These are phyloP conservation scores for Jaltomata sinuosa DNA, from an alignment of 257 asterid species.

Conservation along the genomic window DNA sequence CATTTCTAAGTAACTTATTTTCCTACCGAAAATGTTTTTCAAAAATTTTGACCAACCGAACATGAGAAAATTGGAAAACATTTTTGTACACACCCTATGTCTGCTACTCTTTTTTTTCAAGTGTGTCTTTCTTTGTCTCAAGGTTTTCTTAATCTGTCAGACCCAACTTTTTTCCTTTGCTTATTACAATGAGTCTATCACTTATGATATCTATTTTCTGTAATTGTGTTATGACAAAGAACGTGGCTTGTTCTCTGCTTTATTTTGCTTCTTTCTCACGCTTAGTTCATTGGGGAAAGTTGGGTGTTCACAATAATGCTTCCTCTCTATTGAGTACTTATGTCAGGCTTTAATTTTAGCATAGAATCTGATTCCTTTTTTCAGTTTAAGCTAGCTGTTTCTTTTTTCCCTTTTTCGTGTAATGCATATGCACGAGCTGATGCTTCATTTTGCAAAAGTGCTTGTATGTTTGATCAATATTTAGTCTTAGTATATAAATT, in stretches of 20 bases:
- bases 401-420: slow-evolving; percentile 1
- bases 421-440: background rate
- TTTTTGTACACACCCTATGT: background rate
- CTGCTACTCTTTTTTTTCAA: background rate
- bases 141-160: background rate
- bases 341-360: slow-evolving; percentile 3
- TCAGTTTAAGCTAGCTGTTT: background rate
- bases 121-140: background rate
- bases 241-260: background rate
- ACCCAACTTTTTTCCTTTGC: background rate
- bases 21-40: no score
- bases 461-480: background rate
- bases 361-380: slow-evolving; percentile 36
- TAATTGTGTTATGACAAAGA: background rate
- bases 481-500: background rate
- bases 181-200: background rate
- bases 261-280: background rate
- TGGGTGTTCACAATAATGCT: background rate
- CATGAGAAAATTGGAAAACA: no score
- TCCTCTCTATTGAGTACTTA: background rate
- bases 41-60: no score
- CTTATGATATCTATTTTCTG: background rate
- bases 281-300: background rate
- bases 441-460: slow-evolving; percentile 1
- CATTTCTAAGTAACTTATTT: no score